Base-by-base conservation (phyloP, 768 basidiomycete species). In the Pholiota conissans region DNA sequence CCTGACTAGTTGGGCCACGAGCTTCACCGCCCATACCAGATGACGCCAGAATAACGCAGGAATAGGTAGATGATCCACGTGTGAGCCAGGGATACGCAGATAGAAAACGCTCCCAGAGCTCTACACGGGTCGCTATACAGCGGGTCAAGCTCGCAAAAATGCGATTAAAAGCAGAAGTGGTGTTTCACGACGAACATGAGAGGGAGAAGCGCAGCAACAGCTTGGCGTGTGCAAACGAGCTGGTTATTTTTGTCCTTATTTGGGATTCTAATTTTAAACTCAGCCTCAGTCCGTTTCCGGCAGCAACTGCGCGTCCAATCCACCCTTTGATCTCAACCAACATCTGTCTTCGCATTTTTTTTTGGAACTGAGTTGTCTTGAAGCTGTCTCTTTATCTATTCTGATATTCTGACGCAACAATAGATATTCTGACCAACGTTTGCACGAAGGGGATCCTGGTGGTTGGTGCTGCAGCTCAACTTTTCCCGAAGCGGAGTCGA, bases 11-110 rank as follows among this genome's bases (percentile, higher is more conserved):
- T 24, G 28, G n/a, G 24, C 18, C 42, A 45, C 42, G 10, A 45
- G 42, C 42, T 45, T 45, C 42, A 24, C 22, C 4, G 42, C 11
- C 20, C 8, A 18, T 11, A 45, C 42, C 20, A 45, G 42, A 45
- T 45, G 42, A 45, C 42, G 42, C 42, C 42, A 45, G 42, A 45
- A 45, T 45, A 45, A 45, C 42, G 42, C n/a, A 45, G 42, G 42
- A 45, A 45, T 45, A 45, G 6, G 6, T 20, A 45, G 42, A 20
- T 18, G 22, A 45, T 45, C 2, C 42, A 45, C 18, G 42, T 45
- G 42, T 45, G 42, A 45, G 18, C 18, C 18, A 11, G n/a, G 9
- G 24, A 22, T 24, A 2, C 20, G 18, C 24, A 39, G 37, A 39
- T 39, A 39, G 37, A 39, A 18, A 6, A 10, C 22, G 18, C 24